phyloP scores from a whole-genome alignment of 2,329 filamentous ascomycete species.

The Knoxdaviesia capensis region DNA sequence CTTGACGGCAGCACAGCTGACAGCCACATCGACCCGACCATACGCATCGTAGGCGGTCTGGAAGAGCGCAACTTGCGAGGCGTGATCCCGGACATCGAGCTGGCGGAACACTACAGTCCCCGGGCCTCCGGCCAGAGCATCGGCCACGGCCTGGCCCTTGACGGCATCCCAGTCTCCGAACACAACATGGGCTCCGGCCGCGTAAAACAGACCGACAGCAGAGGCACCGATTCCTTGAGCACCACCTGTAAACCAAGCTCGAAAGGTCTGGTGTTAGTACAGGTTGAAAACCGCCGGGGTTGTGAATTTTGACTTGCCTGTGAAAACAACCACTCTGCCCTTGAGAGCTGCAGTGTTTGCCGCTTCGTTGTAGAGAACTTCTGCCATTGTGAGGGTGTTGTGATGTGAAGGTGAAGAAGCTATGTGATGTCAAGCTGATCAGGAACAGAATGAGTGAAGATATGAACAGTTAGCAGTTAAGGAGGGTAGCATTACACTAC shows the following conservation, averaged over 20 bases:
- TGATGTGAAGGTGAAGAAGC: too few relatives aligned
- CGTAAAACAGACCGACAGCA: conserved; percentile 1
- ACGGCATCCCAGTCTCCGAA: conserved; percentile 2
- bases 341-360: background rate
- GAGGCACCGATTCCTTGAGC: conserved; percentile 2
- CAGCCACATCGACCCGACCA: conserved; percentile 3
- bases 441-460: too few relatives aligned
- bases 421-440: too few relatives aligned
- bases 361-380: conserved; percentile 1
- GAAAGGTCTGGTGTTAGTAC: background rate
- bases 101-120: background rate
- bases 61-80: conserved; percentile 1
- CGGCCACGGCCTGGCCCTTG: background rate
- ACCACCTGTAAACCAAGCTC: background rate
- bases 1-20: conserved; percentile 17
- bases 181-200: conserved; percentile 1
- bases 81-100: conserved; percentile 1
- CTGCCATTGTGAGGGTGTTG: background rate
- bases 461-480: too few relatives aligned
- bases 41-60: background rate
- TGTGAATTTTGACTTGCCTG: background rate
- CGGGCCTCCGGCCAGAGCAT: background rate
- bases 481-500: too few relatives aligned
- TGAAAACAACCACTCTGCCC: conserved; percentile 1
- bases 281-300: background rate